These are phyloP conservation scores for Globisporangium orthogonon DNA, from an alignment of 352 stramenopile genomes.

Conservation along the genomic window DNA sequence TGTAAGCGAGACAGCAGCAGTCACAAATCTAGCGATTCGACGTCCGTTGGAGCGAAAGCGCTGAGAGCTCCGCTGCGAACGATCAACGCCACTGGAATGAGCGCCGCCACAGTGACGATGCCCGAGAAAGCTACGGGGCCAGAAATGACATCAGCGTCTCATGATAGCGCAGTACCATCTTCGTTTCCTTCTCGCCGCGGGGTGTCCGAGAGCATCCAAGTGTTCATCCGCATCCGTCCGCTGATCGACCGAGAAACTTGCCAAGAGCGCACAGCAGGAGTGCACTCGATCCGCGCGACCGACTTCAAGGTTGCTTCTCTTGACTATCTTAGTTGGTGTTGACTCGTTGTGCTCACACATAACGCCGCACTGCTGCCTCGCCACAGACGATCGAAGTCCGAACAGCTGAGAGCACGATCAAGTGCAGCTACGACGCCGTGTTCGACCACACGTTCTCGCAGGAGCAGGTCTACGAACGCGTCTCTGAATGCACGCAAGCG, in stretches of 20 bases:
- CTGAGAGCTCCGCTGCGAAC: neutral
- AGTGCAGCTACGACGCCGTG: constrained; percentile 76
- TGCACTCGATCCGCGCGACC: constrained; percentile 38
- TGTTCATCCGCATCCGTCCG: constrained; percentile 78
- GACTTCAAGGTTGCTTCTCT: constrained; percentile 25
- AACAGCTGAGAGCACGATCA: constrained; percentile 61
- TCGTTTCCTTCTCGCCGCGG: constrained; percentile 13
- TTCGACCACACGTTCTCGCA: constrained; percentile 69
- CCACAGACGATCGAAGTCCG: constrained; percentile 73
- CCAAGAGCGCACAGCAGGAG: constrained; percentile 18
- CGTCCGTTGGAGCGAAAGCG: neutral
- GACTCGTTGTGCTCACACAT: neutral
- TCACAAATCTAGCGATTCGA: neutral
- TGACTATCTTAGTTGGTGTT: neutral
- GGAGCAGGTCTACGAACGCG: constrained; percentile 76
- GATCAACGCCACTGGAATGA: neutral
- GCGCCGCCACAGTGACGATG: neutral
- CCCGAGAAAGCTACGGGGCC: constrained; percentile 2
- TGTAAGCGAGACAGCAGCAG: neutral
- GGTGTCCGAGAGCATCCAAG: constrained; percentile 71
- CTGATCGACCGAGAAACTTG: constrained; percentile 64
- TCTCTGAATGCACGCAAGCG: constrained; percentile 67
- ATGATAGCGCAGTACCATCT: neutral
- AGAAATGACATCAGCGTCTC: neutral
- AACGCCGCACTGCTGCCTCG: neutral